phyloP scores from a whole-genome alignment of 2,329 filamentous ascomycete species.

The Hypoxylon sp. region DNA sequence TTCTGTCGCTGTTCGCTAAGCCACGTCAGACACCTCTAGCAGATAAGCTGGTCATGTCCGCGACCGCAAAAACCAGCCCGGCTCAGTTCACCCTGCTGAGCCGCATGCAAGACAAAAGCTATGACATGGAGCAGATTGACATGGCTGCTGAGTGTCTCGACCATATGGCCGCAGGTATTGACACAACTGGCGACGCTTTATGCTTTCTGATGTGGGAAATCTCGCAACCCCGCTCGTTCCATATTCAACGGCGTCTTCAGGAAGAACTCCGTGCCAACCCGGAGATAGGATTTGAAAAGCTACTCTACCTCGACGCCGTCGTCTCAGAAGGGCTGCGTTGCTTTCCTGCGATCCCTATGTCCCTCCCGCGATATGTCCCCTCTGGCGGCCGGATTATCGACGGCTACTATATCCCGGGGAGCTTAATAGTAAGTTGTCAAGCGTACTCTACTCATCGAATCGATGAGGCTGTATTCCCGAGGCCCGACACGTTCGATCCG shows the following conservation, averaged over 20 bases:
- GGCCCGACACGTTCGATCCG: conserved; percentile 83
- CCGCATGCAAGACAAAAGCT: conserved; percentile 68
- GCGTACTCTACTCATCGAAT: conserved; percentile 73
- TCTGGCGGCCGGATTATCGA: conserved; percentile 69
- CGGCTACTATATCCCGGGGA: conserved; percentile 67
- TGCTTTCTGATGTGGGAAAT: conserved; percentile 81
- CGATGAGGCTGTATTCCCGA: conserved; percentile 78
- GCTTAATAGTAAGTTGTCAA: conserved; percentile 73
- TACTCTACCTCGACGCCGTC: conserved; percentile 74
- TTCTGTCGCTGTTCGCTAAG: conserved; percentile 66
- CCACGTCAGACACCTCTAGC: conserved; percentile 72
- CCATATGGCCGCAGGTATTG: conserved; percentile 80
- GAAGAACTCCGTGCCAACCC: conserved; percentile 65
- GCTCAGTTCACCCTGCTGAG: conserved; percentile 71
- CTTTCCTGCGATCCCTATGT: conserved; percentile 77
- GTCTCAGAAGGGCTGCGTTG: conserved; percentile 74
- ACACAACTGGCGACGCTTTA: conserved; percentile 78
- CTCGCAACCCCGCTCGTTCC: conserved; percentile 69
- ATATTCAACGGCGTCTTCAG: conserved; percentile 67
- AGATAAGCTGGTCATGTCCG: conserved; percentile 71
- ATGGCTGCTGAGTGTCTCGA: conserved; percentile 79
- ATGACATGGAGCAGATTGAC: conserved; percentile 66
- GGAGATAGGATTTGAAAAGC: conserved; percentile 61
- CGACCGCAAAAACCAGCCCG: conserved; percentile 62
- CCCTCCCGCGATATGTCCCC: conserved; percentile 73